Percentiles rank a stretch among this genome's conserved stretches.
phyloP scores from a whole-genome alignment of 805 yeast genomes.

The Zygotorulaspora danielsina region DNA sequence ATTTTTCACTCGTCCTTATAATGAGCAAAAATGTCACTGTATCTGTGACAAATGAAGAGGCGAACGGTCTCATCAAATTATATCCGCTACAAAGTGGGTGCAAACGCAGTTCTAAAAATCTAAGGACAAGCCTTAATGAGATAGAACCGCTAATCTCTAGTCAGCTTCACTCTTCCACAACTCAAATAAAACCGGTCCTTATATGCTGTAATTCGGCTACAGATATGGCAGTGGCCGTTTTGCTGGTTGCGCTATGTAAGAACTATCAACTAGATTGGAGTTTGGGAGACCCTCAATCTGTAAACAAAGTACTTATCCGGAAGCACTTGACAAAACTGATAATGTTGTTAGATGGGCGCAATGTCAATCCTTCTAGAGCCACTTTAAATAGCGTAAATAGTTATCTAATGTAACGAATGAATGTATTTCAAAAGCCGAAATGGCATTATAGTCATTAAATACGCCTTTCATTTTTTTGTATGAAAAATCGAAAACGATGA shows the following conservation, averaged over 20 bases:
- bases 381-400: slow-evolving; percentile 69
- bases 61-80: slow-evolving; percentile 4
- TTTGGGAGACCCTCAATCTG: slow-evolving; percentile 11
- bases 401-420: slow-evolving; percentile 50
- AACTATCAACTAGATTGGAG: slow-evolving; percentile 44
- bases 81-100: slow-evolving; percentile 36
- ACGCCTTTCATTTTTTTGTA: too few species aligned
- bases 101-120: slow-evolving; percentile 63
- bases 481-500: too few species aligned
- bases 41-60: slow-evolving; percentile 1
- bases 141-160: slow-evolving; percentile 35
- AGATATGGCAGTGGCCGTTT: slow-evolving; percentile 63
- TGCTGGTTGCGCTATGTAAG: slow-evolving; percentile 48
- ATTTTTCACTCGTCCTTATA: slow-evolving; percentile 19
- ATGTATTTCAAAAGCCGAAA: too few species aligned
- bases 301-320: slow-evolving; percentile 51
- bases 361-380: slow-evolving; percentile 70
- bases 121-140: slow-evolving; percentile 46
- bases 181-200: slow-evolving; percentile 30
- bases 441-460: too few species aligned
- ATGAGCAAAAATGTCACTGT: slow-evolving; percentile 18
- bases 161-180: neutral
- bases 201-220: slow-evolving; percentile 60
- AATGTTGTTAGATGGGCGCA: slow-evolving; percentile 37
- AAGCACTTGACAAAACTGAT: slow-evolving; percentile 51